Percentiles rank a stretch among this genome's conserved stretches.
Conservation (phyloP, 208 protist species). For the Acanthamoeba royreba region DNA sequence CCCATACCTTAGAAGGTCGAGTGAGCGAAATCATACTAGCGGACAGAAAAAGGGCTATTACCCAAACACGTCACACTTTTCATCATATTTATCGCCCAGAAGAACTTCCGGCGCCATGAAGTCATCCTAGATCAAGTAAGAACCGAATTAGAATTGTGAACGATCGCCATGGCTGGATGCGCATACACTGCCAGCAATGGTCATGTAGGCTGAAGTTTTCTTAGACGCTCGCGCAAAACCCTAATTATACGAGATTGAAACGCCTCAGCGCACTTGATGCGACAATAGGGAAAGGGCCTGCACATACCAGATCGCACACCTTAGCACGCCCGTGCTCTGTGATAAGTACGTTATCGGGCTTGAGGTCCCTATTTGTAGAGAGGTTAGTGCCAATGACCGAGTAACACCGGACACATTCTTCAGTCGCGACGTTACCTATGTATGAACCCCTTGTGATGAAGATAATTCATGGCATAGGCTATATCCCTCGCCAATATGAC, state of each 20-base stretch:
- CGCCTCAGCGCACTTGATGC: not conserved
- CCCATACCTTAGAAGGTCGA: not conserved
- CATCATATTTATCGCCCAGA: slow-evolving; percentile 6
- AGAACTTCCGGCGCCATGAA: slow-evolving; percentile 31
- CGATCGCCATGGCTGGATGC: too few species aligned
- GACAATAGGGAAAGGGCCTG: not conserved
- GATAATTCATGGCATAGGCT: not conserved
- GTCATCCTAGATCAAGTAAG: too few species aligned
- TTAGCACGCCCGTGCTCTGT: not conserved
- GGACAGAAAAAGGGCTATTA: not conserved
- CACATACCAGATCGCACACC: not conserved
- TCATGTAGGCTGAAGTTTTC: not conserved
- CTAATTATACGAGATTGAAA: not conserved
- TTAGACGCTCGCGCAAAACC: not conserved
- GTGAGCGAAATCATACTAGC: not conserved
- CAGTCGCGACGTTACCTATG: not conserved
- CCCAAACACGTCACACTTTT: slow-evolving; percentile 38
- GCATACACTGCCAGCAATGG: not conserved
- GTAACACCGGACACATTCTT: not conserved
- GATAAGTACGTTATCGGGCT: not conserved
- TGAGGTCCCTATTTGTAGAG: not conserved
- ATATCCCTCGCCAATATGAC: not conserved
- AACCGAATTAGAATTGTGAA: too few species aligned
- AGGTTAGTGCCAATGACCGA: not conserved
- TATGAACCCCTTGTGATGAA: not conserved